These are phyloP conservation scores for Litsea cubeba DNA, from an alignment of 164 flowering plant genomes.

Conservation along the genomic window DNA sequence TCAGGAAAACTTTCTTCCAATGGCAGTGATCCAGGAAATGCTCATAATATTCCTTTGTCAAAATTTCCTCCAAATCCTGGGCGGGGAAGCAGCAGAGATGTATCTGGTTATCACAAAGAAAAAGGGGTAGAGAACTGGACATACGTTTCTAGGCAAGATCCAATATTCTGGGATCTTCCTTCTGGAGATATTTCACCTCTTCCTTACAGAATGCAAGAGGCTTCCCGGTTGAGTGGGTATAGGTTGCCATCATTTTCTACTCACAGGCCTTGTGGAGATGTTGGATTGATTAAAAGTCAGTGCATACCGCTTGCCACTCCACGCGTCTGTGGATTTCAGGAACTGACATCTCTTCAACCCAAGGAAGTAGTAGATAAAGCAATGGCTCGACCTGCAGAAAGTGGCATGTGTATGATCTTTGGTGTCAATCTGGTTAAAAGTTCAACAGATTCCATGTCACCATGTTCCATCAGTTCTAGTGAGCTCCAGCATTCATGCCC, in stretches of 20 bases:
- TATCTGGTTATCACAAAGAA: slow-evolving; percentile 5
- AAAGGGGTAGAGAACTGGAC: slow-evolving; percentile 14
- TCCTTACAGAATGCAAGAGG: slow-evolving; percentile 7
- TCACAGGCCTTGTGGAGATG: slow-evolving; percentile 1
- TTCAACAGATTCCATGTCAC: slow-evolving; percentile 35
- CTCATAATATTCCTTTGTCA: slow-evolving; percentile 4
- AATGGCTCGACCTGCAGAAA: slow-evolving; percentile 12
- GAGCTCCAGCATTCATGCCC: slow-evolving; percentile 8
- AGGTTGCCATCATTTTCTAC: slow-evolving; percentile 11
- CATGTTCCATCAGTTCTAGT: slow-evolving; percentile 17
- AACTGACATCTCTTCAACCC: slow-evolving; percentile 7
- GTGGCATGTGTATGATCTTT: slow-evolving; percentile 32
- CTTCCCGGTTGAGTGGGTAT: slow-evolving; percentile 1
- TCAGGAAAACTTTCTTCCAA: slow-evolving; percentile 2
- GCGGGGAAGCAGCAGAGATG: background rate
- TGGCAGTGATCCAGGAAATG: slow-evolving; percentile 10
- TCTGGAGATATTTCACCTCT: slow-evolving; percentile 2
- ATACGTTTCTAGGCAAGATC: slow-evolving; percentile 8
- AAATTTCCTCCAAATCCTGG: slow-evolving; percentile 9
- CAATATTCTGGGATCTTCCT: slow-evolving; percentile 2
- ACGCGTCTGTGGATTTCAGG: slow-evolving; percentile 12
- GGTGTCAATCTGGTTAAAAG: slow-evolving; percentile 36
- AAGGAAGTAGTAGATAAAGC: slow-evolving; percentile 16
- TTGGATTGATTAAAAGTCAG: slow-evolving; percentile 8
- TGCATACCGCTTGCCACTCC: slow-evolving; percentile 10